Conservation (phyloP, 768 basidiomycete genomes). For the Leucocoprinus leucothites region DNA sequence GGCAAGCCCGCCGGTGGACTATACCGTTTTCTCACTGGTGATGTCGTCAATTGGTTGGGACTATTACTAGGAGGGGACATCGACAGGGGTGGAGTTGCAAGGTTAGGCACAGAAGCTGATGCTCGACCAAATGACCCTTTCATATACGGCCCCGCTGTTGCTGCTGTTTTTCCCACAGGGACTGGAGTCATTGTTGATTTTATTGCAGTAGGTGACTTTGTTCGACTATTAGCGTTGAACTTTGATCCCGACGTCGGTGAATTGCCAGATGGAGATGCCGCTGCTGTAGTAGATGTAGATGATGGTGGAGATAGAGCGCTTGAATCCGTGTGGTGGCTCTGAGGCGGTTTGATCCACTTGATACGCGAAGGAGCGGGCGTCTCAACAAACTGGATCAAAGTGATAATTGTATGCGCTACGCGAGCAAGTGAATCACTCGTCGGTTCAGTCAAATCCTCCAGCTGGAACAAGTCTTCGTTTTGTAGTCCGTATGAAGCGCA, state of each 20-base stretch:
- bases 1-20: slow-evolving; percentile 50
- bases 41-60: no score
- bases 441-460: slow-evolving; percentile 64
- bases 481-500: slow-evolving; percentile 66
- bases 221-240: no score
- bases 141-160: slow-evolving; percentile 29
- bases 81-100: slow-evolving; percentile 35
- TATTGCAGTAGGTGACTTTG: no score
- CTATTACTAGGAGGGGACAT: slow-evolving; percentile 36
- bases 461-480: slow-evolving; percentile 61
- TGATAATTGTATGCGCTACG: slow-evolving; percentile 72
- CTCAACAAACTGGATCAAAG: slow-evolving; percentile 63
- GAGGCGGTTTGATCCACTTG: slow-evolving; percentile 29
- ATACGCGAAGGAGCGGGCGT: slow-evolving; percentile 41
- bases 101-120: slow-evolving; percentile 63
- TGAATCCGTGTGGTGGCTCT: slow-evolving; percentile 1
- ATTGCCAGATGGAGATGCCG: not conserved
- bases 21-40: slow-evolving; percentile 44
- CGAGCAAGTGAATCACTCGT: slow-evolving; percentile 61
- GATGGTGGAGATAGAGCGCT: no score
- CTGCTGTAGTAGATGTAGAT: slow-evolving; percentile 8
- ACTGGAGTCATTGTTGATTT: no score
- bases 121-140: slow-evolving; percentile 39
- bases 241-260: no score
- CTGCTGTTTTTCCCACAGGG: not conserved